Evolutionary conservation across 352 stramenopile species (phyloP).

Genomic region (Peronospora destructor): DNA sequence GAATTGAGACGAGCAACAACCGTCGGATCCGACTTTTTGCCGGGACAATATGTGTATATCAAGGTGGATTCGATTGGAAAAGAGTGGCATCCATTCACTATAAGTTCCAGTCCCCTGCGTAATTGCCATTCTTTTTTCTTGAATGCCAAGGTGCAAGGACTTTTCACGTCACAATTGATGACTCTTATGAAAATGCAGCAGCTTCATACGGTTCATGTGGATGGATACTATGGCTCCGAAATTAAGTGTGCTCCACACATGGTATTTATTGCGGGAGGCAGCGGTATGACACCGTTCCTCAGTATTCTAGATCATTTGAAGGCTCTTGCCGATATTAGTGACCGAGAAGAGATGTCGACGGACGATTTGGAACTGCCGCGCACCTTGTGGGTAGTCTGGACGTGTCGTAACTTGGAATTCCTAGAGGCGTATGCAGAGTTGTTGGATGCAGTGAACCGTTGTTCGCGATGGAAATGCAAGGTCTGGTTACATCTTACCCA

Average conservation of each 20-base stretch:
- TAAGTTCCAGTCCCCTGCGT: constrained; percentile 54
- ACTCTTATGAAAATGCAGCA: constrained; percentile 37
- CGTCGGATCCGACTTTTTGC: constrained; percentile 27
- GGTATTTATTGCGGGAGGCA: constrained; percentile 63
- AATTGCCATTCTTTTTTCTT: constrained; percentile 39
- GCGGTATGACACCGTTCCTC: constrained; percentile 68
- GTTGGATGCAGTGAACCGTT: constrained; percentile 37
- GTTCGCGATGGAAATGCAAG: constrained; percentile 37
- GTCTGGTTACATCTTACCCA: constrained; percentile 45
- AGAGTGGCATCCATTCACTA: constrained; percentile 72
- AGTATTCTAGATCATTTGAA: constrained; percentile 52
- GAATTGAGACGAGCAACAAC: constrained; percentile 38
- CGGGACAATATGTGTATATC: constrained; percentile 71
- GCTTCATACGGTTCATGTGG: constrained; percentile 42
- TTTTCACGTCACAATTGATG: constrained; percentile 48
- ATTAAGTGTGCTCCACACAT: constrained; percentile 47
- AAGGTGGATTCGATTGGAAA: constrained; percentile 46
- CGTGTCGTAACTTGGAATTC: constrained; percentile 41
- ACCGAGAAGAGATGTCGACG: constrained; percentile 10
- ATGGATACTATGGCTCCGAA: constrained; percentile 64
- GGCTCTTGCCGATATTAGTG: constrained; percentile 22
- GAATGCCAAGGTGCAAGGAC: constrained; percentile 55
- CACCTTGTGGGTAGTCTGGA: constrained; percentile 51
- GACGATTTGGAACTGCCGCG: constrained; percentile 27
- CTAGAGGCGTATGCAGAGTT: constrained; percentile 37